These are phyloP conservation scores for Colletotrichum eremochloae DNA, from an alignment of 2,329 filamentous ascomycete genomes.

Conservation along the genomic window DNA sequence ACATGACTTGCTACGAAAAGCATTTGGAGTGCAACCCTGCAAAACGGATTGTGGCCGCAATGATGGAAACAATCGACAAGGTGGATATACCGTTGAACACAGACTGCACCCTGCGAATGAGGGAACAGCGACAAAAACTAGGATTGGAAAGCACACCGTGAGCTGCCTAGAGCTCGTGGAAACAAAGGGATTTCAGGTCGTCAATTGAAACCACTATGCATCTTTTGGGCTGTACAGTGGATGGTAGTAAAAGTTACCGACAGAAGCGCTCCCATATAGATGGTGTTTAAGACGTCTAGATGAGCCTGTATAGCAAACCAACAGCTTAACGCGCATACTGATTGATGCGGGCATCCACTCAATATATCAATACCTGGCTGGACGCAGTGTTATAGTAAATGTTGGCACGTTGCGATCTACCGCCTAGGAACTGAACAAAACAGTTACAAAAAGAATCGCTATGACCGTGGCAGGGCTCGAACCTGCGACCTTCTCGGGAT, in stretches of 20 bases:
- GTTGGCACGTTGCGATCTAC: background rate
- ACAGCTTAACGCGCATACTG: background rate
- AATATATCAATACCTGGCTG: background rate
- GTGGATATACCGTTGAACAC: slow-evolving; percentile 18
- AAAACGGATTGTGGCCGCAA: slow-evolving; percentile 17
- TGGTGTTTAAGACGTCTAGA: background rate
- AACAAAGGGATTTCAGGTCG: background rate
- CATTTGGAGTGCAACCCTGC: slow-evolving; percentile 33
- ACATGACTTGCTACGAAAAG: slow-evolving; percentile 35
- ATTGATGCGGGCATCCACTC: background rate
- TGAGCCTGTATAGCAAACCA: background rate
- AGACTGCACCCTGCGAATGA: slow-evolving; percentile 23
- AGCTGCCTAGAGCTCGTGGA: background rate
- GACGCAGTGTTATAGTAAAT: background rate
- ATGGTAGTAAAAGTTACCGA: background rate
- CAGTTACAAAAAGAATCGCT: slow-evolving; percentile 1
- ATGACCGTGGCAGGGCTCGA: slow-evolving; percentile 33
- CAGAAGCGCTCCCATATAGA: background rate
- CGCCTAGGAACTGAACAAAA: too few relatives aligned
- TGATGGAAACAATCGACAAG: slow-evolving; percentile 20
- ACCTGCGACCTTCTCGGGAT: slow-evolving; percentile 33
- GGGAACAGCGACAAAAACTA: slow-evolving; percentile 17
- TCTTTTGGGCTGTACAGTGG: too few relatives aligned
- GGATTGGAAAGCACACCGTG: background rate
- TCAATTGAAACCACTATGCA: too few relatives aligned